These are phyloP conservation scores for Thuja plicata DNA, from an alignment of 83 land plant species.

Conservation along the genomic window DNA sequence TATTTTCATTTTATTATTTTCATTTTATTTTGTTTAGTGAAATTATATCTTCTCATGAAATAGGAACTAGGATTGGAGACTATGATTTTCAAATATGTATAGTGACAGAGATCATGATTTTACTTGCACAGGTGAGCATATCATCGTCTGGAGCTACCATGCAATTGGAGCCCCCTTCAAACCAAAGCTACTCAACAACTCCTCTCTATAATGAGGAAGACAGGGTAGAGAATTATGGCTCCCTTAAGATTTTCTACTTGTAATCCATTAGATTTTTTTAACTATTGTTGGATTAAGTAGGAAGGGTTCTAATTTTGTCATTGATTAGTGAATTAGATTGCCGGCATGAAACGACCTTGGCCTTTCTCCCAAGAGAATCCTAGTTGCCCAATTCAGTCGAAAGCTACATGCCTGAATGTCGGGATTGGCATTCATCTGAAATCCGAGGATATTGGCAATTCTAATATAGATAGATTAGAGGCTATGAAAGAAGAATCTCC, in stretches of 20 bases:
- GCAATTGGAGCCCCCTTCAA: constrained; percentile 88
- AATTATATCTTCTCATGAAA: neutral
- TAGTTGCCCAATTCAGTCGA: neutral
- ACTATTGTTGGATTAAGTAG: neutral
- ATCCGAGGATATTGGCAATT: neutral
- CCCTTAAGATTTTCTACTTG: neutral
- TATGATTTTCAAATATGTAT: neutral
- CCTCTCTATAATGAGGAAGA: constrained; percentile 36
- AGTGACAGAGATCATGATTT: constrained; percentile 23
- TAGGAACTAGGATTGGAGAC: neutral
- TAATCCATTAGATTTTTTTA: neutral
- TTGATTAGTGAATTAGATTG: constrained; percentile 33
- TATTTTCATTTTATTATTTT: neutral
- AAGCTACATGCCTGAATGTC: constrained; percentile 6
- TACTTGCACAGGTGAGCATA: constrained; percentile 26
- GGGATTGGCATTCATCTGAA: neutral
- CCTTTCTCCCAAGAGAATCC: constrained; percentile 39
- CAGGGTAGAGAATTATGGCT: constrained; percentile 32
- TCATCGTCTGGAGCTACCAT: constrained; percentile 38
- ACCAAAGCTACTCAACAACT: constrained; percentile 55
- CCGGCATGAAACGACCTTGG: constrained; percentile 48
- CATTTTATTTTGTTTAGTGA: neutral
- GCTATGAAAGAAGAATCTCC: neutral
- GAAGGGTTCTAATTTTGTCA: constrained; percentile 6
- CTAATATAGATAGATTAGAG: constrained; percentile 6